These are phyloP conservation scores for Clarireedia paspali DNA, from an alignment of 2,329 filamentous ascomycete species.

Conservation along the genomic window DNA sequence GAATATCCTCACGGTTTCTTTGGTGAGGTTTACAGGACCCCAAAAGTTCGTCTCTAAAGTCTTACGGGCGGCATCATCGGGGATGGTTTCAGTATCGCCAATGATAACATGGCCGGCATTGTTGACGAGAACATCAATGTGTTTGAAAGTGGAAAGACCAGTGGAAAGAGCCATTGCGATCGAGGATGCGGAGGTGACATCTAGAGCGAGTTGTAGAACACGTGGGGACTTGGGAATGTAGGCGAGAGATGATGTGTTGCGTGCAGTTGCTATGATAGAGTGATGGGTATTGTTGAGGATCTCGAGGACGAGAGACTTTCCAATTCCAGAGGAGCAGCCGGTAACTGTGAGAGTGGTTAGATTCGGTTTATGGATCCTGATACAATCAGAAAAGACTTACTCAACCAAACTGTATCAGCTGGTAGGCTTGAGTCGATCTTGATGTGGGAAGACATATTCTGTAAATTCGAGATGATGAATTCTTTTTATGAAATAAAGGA, in stretches of 20 bases:
- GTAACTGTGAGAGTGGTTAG: conserved; percentile 29
- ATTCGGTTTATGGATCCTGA: background rate
- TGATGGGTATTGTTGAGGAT: conserved; percentile 31
- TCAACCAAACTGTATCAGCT: conserved; percentile 2
- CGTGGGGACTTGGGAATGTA: conserved; percentile 31
- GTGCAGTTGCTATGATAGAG: conserved; percentile 40
- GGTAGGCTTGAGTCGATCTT: background rate
- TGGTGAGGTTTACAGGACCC: conserved; percentile 2
- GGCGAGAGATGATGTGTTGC: conserved; percentile 33
- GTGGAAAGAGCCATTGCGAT: conserved; percentile 28
- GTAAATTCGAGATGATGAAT: background rate
- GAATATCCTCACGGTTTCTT: conserved; percentile 2
- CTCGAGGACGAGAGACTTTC: conserved; percentile 31
- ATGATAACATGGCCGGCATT: conserved; percentile 51
- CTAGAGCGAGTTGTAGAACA: conserved; percentile 37
- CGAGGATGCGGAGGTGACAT: conserved; percentile 39
- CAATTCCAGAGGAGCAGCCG: conserved; percentile 39
- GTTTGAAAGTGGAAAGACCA: conserved; percentile 39
- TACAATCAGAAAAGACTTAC: background rate
- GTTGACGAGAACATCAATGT: conserved; percentile 49
- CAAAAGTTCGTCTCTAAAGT: conserved; percentile 8
- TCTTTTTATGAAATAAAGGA: background rate
- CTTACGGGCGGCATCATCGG: conserved; percentile 28
- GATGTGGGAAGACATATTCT: background rate
- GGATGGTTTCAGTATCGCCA: conserved; percentile 43